Base-by-base conservation (phyloP, 2,329 filamentous ascomycete species). In the Xylaria sp. region DNA sequence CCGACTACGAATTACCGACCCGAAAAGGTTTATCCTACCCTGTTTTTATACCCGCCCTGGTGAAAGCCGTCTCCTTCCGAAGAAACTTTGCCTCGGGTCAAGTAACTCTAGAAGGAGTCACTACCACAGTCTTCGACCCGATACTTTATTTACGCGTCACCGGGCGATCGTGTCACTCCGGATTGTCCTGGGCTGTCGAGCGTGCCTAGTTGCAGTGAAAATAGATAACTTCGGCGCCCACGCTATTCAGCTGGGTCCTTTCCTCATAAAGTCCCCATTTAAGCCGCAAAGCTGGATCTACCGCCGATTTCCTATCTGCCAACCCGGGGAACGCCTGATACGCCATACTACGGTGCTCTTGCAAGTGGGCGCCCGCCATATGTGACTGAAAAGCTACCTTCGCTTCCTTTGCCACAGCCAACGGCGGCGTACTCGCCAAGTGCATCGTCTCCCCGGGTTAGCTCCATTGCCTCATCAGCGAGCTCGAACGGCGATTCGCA, bases 221-320 rank as follows among this genome's bases (percentile, higher is more conserved):
- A 23, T 17, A 58, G 42, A 49, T 68, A 53, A 57, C 55, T 25
- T 37, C n/a, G n/a, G n/a, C n/a, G 42, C 61, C 45, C 49, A 65
- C 65, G 65, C 64, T 64, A 55, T 64, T 8, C 28, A 56, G 62
- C 64, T 67, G 52, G 60, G 57, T 63, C 57, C 57, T 60, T 57
- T n/a, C n/a, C n/a, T n/a, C n/a, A n/a, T n/a, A n/a, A n/a, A n/a
- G n/a, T n/a, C n/a, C n/a, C n/a, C n/a, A n/a, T n/a, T n/a, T 82
- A 87, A 81, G 90, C 88, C 91, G 92, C 87, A 89, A 95, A 94
- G 84, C 92, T 96, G 92, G 92, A 94, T 91, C 88, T 94, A 79
- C 91, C 92, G 82, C 91, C 91, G 81, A 90, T 93, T 76, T 90
- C 90, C 76, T 89, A 92, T 83, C 87, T 91, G 82, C 89, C 92